phyloP scores from a whole-genome alignment of 1,139 yeast species.

The Pichia inconspicua region DNA sequence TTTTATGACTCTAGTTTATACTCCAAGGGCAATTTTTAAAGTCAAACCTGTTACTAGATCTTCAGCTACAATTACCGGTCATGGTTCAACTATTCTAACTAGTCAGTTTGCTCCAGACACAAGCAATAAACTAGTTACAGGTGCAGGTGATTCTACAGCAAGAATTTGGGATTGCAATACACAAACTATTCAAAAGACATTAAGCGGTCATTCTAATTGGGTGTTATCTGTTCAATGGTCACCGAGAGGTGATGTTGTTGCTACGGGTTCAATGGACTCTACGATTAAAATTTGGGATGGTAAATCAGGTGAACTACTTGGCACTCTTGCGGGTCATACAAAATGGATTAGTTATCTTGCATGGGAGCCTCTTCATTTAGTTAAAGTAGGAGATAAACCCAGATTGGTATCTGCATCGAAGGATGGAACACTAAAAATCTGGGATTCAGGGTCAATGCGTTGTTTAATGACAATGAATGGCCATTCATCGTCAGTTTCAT shows the following conservation, averaged over 20 bases:
- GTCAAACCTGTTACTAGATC: slow-evolving; percentile 89
- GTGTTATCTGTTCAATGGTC: slow-evolving; percentile 91
- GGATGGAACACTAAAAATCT: slow-evolving; percentile 81
- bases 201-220: slow-evolving; percentile 88
- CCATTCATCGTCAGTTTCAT: slow-evolving; percentile 81
- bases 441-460: slow-evolving; percentile 77
- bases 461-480: slow-evolving; percentile 75
- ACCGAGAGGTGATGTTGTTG: slow-evolving; percentile 84
- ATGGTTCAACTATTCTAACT: slow-evolving; percentile 86
- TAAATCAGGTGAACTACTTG: slow-evolving; percentile 63
- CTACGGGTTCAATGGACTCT: slow-evolving; percentile 95
- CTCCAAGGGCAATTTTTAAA: slow-evolving; percentile 92
- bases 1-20: slow-evolving; percentile 78
- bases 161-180: slow-evolving; percentile 97
- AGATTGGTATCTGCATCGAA: slow-evolving; percentile 83
- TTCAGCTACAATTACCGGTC: slow-evolving; percentile 90
- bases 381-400: slow-evolving; percentile 56
- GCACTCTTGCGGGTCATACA: slow-evolving; percentile 73
- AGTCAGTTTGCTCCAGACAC: slow-evolving; percentile 92
- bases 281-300: slow-evolving; percentile 87
- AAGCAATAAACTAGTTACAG: slow-evolving; percentile 82
- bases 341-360: slow-evolving; percentile 86
- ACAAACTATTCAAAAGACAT: slow-evolving; percentile 76
- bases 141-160: slow-evolving; percentile 97
- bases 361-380: slow-evolving; percentile 93